Conservation (phyloP, 2,329 filamentous ascomycete species). For the Botrytis pseudocinerea region DNA sequence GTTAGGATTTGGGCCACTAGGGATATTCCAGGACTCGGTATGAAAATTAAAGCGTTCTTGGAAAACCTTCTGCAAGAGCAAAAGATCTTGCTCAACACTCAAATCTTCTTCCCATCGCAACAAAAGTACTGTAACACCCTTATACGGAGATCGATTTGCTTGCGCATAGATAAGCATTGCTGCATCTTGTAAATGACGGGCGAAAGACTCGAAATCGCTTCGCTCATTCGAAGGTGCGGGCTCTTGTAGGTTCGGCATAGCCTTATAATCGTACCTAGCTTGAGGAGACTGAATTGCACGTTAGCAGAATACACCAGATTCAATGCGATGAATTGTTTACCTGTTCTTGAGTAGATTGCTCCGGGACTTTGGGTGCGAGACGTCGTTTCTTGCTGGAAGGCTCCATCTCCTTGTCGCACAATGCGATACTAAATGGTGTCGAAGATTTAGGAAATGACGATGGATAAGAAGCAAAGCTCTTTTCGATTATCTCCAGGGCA, state of each 20-base stretch:
- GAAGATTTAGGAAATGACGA: neutral
- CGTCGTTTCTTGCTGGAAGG: conserved; percentile 42
- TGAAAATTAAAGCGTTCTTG: conserved; percentile 61
- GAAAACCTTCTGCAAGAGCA: conserved; percentile 57
- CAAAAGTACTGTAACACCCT: conserved; percentile 59
- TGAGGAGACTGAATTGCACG: conserved; percentile 33
- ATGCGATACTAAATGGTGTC: conserved; percentile 2
- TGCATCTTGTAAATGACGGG: conserved; percentile 66
- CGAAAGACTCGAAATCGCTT: conserved; percentile 64
- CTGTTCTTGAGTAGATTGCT: conserved; percentile 40
- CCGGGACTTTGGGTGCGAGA: conserved; percentile 41
- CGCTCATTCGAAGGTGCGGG: conserved; percentile 40
- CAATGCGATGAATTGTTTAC: conserved; percentile 30
- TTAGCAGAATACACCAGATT: conserved; percentile 25
- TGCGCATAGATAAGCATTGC: conserved; percentile 67
- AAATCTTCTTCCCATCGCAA: conserved; percentile 63
- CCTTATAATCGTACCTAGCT: conserved; percentile 38
- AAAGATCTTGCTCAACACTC: conserved; percentile 54
- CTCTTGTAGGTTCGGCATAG: conserved; percentile 37
- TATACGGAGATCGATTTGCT: conserved; percentile 58
- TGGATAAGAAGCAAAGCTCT: neutral
- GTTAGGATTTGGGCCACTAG: conserved; percentile 58
- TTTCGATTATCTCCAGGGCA: conserved; percentile 2
- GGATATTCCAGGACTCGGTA: conserved; percentile 62
- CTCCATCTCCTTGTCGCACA: conserved; percentile 28